Conservation (phyloP, 495 filamentous ascomycete species). For the Hyphodiscus hymeniophilus region DNA sequence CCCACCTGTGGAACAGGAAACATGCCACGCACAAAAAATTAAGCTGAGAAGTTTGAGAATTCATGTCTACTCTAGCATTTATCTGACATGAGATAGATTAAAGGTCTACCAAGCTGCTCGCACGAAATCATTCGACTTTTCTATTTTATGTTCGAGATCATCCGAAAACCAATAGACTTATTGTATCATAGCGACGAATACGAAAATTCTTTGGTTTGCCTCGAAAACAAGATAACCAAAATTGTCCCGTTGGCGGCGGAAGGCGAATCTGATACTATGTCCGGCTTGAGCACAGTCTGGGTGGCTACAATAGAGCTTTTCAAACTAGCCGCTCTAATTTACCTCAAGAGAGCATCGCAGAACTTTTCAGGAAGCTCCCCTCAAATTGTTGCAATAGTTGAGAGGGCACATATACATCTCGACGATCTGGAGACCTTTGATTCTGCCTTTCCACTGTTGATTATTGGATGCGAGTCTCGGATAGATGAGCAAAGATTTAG, state of each 20-base stretch:
- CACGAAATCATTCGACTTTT: conserved; percentile 12
- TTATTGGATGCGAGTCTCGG: conserved; percentile 32
- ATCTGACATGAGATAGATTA: conserved; percentile 10
- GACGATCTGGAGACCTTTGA: conserved; percentile 21
- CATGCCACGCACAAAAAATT: conserved; percentile 7
- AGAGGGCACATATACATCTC: conserved; percentile 21
- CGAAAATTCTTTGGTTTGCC: conserved; percentile 19
- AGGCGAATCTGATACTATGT: background rate
- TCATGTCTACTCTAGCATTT: conserved; percentile 1
- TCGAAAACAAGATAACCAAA: conserved; percentile 20
- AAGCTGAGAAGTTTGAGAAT: conserved; percentile 4
- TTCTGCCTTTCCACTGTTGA: conserved; percentile 30
- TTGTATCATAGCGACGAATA: conserved; percentile 12
- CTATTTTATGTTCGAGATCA: conserved; percentile 6
- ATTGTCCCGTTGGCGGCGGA: conserved; percentile 1
- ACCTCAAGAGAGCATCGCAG: conserved; percentile 24
- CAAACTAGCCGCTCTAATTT: conserved; percentile 26
- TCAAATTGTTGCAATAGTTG: conserved; percentile 18
- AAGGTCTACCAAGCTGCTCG: conserved; percentile 8
- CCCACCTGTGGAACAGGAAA: conserved; percentile 4
- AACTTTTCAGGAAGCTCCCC: conserved; percentile 16
- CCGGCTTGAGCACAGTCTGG: conserved; percentile 7
- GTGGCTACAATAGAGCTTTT: conserved; percentile 22
- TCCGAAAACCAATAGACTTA: conserved; percentile 9
- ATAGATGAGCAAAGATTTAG: conserved; percentile 27